These are phyloP conservation scores for Salvia hispanica DNA, from an alignment of 257 asterid genomes.

Conservation along the genomic window DNA sequence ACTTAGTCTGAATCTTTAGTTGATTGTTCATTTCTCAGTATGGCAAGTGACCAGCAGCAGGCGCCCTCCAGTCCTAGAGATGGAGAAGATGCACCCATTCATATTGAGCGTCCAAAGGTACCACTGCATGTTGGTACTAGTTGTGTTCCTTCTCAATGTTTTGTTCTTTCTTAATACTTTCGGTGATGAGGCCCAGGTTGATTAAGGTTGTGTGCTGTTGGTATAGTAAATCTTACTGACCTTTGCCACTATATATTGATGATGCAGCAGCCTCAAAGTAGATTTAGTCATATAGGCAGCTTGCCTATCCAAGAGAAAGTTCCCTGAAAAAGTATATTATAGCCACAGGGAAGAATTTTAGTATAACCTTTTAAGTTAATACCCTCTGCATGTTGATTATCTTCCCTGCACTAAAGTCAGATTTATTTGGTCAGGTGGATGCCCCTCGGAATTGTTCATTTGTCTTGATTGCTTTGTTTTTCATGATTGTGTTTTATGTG, in stretches of 20 bases:
- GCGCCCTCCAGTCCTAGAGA: slow-evolving; percentile 91
- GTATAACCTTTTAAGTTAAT: neutral
- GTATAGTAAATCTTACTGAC: slow-evolving; percentile 13
- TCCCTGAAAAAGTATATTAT: slow-evolving; percentile 20
- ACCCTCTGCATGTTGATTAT: neutral
- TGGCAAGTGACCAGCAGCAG: slow-evolving; percentile 89
- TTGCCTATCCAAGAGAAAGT: slow-evolving; percentile 19
- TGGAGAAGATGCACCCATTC: slow-evolving; percentile 67
- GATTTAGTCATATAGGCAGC: neutral
- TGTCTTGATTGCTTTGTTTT: neutral
- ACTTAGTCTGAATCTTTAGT: slow-evolving; percentile 30
- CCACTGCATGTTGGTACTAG: slow-evolving; percentile 30
- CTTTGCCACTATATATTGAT: neutral
- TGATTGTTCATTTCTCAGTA: slow-evolving; percentile 57
- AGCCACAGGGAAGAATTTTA: slow-evolving; percentile 19
- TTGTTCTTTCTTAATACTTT: slow-evolving; percentile 20
- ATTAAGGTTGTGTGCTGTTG: slow-evolving; percentile 12
- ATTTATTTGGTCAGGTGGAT: neutral
- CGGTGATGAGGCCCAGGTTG: slow-evolving; percentile 23
- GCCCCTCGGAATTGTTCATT: neutral
- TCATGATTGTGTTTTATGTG: neutral
- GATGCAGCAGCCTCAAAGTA: neutral
- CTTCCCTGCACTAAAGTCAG: slow-evolving; percentile 9
- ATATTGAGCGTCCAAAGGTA: slow-evolving; percentile 76
- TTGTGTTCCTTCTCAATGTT: slow-evolving; percentile 23